These are phyloP conservation scores for Toxicodendron radicans DNA, from an alignment of 345 rosid species.

Conservation along the genomic window DNA sequence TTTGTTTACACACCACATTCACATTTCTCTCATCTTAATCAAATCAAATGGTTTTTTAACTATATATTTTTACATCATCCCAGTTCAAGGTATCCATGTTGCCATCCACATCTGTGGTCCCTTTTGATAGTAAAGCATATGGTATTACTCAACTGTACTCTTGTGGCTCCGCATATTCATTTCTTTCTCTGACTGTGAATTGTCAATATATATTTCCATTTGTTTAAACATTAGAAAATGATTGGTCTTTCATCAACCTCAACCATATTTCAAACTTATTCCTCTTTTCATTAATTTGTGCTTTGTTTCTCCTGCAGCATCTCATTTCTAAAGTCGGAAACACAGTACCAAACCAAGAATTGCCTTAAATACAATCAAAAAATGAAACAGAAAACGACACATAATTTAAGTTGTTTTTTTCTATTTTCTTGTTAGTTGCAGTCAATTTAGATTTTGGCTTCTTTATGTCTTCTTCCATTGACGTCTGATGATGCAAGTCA, in stretches of 20 bases:
- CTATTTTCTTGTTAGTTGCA: neutral
- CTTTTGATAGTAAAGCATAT: neutral
- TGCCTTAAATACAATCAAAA: neutral
- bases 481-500: neutral
- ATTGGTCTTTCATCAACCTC: neutral
- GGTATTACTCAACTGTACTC: too few relatives aligned
- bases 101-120: neutral
- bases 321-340: neutral
- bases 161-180: too few relatives aligned
- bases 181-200: too few relatives aligned
- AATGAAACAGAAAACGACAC: neutral
- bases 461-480: neutral
- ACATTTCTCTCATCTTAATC: too few relatives aligned
- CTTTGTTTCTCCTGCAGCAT: too few relatives aligned
- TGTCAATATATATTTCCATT: too few relatives aligned
- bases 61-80: too few relatives aligned
- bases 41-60: too few relatives aligned
- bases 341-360: neutral
- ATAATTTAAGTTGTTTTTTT: neutral
- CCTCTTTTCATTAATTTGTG: neutral
- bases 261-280: too few relatives aligned
- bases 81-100: too few relatives aligned
- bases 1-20: neutral
- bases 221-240: neutral
- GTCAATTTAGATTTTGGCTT: neutral